Evolutionary conservation across 495 filamentous ascomycete species (phyloP).

Genomic region (Xylaria telfairii): DNA sequence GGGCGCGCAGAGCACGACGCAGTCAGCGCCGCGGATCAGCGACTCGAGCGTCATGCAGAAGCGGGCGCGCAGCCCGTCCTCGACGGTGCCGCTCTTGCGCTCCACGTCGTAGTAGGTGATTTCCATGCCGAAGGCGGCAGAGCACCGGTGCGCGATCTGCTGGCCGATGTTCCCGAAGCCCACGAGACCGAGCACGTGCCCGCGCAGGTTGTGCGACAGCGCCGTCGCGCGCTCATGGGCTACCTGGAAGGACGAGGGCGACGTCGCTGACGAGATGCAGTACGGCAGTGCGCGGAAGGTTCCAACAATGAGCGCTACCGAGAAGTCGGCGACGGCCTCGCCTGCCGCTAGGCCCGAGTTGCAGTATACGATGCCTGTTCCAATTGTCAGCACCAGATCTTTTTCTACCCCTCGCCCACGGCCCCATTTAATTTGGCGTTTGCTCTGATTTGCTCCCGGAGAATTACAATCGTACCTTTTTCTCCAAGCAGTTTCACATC

Average conservation of each 20-base stretch:
- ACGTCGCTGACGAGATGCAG: constrained; percentile 58
- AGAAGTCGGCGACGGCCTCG: constrained; percentile 71
- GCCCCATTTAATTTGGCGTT: neutral
- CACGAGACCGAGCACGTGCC: constrained; percentile 64
- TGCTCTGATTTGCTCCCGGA: neutral
- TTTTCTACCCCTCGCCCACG: neutral
- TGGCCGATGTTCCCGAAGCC: constrained; percentile 74
- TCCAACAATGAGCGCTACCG: constrained; percentile 66
- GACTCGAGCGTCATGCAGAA: constrained; percentile 59
- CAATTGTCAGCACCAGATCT: too few relatives aligned
- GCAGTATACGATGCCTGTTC: constrained; percentile 70
- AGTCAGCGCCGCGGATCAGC: constrained; percentile 64
- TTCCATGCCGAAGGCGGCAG: constrained; percentile 66
- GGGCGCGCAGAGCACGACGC: constrained; percentile 71
- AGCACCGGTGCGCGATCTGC: constrained; percentile 63
- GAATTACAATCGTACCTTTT: constrained; percentile 56
- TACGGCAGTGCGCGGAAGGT: constrained; percentile 69
- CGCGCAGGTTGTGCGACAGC: constrained; percentile 63
- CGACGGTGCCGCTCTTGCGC: constrained; percentile 56
- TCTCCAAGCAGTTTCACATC: constrained; percentile 71
- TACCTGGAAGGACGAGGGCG: constrained; percentile 52
- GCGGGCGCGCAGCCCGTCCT: constrained; percentile 52
- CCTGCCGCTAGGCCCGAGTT: constrained; percentile 72
- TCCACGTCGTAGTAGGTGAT: constrained; percentile 72
- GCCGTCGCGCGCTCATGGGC: constrained; percentile 65